A percentile compares a stretch with the other conserved stretches of the same genome.
Conservation (phyloP, 768 basidiomycete species). For the Boletus huronensis region DNA sequence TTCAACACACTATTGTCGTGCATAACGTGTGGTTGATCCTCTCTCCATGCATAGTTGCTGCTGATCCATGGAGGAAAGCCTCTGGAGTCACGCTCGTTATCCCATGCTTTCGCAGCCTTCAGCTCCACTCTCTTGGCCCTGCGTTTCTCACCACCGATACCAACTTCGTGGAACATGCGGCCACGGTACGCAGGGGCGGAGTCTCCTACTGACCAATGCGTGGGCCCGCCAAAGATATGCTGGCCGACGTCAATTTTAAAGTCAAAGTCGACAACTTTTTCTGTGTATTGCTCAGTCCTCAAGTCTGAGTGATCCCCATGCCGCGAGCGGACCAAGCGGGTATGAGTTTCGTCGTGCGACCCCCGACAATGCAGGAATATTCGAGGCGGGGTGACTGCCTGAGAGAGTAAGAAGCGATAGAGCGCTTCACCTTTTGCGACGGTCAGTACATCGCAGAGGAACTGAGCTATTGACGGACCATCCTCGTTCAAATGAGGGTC, state of each 20-base stretch:
- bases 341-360: conserved; percentile 51
- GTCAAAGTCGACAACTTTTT: conserved; percentile 64
- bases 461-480: conserved; percentile 34
- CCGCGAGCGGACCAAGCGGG: conserved; percentile 42
- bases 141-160: conserved; percentile 35
- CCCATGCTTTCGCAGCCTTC: conserved; percentile 45
- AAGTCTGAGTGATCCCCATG: conserved; percentile 33
- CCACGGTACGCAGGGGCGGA: conserved; percentile 64
- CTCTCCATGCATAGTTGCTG: conserved; percentile 32
- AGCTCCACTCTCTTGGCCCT: conserved; percentile 42
- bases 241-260: conserved; percentile 57
- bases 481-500: conserved; percentile 67
- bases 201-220: conserved; percentile 63
- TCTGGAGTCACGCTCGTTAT: conserved; percentile 37
- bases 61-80: conserved; percentile 55
- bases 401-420: conserved; percentile 67
- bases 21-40: conserved; percentile 28
- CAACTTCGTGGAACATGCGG: conserved; percentile 55
- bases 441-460: conserved; percentile 1
- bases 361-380: conserved; percentile 50
- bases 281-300: conserved; percentile 50
- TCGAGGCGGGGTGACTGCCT: conserved; percentile 44
- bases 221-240: conserved; percentile 37
- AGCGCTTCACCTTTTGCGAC: conserved; percentile 55
- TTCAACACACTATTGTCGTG: conserved; percentile 32